Conservation (phyloP, 2,329 filamentous ascomycete genomes). For the Aureobasidium sp. region DNA sequence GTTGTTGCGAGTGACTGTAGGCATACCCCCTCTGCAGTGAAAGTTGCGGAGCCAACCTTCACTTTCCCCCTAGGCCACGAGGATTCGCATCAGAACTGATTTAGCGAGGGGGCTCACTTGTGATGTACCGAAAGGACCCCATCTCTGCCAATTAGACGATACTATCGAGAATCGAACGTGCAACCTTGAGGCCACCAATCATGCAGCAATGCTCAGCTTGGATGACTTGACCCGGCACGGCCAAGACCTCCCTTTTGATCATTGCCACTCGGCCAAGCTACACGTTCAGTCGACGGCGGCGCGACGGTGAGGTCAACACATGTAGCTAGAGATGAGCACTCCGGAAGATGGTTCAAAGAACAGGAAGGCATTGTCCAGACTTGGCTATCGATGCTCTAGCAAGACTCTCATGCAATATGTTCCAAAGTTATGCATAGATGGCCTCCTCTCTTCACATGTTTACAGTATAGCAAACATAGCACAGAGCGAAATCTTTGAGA, state of each 20-base stretch:
- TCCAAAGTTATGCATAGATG: background rate
- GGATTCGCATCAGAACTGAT: background rate
- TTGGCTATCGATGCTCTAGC: background rate
- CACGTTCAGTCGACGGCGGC: background rate
- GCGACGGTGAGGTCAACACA: background rate
- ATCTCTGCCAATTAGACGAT: background rate
- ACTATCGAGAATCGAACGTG: background rate
- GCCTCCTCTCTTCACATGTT: background rate
- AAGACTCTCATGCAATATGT: background rate
- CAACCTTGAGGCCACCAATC: background rate
- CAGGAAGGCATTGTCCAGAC: background rate
- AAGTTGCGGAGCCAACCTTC: background rate
- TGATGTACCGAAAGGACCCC: background rate
- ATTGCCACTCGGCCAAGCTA: conserved; percentile 1
- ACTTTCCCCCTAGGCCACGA: conserved; percentile 9
- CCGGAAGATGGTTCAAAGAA: background rate
- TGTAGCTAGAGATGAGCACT: background rate
- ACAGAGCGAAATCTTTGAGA: background rate
- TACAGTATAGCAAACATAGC: background rate
- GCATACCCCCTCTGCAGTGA: conserved; percentile 1
- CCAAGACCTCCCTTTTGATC: background rate
- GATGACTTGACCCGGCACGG: background rate
- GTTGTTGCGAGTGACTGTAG: conserved; percentile 12
- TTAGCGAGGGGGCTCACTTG: background rate
- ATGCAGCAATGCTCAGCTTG: background rate